Percentiles rank a stretch among this genome's conserved stretches.
Evolutionary conservation across 805 yeast genomes (phyloP).

Genomic region (Saturnispora ahearnii): DNA sequence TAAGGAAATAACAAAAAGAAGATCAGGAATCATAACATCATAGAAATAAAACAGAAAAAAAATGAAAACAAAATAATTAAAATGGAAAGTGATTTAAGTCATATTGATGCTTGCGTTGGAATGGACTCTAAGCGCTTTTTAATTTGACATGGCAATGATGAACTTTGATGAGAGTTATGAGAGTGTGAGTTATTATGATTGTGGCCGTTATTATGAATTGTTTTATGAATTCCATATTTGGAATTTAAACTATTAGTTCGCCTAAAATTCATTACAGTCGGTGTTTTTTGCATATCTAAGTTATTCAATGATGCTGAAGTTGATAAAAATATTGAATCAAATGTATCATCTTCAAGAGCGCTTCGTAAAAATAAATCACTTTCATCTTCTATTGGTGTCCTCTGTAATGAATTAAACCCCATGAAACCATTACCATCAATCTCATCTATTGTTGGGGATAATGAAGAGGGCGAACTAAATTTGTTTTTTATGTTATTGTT

Average conservation of each 20-base stretch:
- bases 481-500: not conserved
- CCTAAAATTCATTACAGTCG: not conserved
- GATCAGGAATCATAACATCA: no score
- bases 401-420: conserved; percentile 14
- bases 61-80: no score
- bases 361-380: not conserved
- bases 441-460: conserved; percentile 6
- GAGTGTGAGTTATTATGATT: not conserved
- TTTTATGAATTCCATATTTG: not conserved
- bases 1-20: no score
- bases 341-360: not conserved
- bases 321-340: not conserved
- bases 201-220: not conserved
- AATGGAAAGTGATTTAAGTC: no score
- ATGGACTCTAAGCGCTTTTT: no score
- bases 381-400: not conserved
- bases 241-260: not conserved
- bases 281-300: not conserved
- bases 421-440: conserved; percentile 11
- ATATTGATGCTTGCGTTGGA: no score
- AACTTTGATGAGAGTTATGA: not conserved
- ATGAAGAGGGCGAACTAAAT: conserved; percentile 5
- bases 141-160: not conserved
- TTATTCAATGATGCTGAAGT: not conserved
- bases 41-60: no score